phyloP scores from a whole-genome alignment of 2,329 filamentous ascomycete genomes.

The Colletotrichum cordylinicola region DNA sequence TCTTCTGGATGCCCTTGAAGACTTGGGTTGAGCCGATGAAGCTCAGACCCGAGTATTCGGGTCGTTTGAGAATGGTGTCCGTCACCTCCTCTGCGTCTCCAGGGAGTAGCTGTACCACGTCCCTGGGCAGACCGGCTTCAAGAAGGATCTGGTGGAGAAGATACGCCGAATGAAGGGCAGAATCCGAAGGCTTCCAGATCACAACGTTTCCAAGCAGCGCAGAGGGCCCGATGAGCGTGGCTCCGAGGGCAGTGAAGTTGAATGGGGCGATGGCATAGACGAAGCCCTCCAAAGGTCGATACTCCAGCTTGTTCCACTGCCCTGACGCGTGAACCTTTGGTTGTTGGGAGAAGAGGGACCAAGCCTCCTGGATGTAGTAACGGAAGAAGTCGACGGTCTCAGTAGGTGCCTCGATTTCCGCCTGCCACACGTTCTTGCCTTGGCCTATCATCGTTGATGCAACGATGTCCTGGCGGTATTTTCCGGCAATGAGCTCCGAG shows the following conservation, averaged over 20 bases:
- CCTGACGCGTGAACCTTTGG: slow-evolving; percentile 82
- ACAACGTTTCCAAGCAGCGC: slow-evolving; percentile 94
- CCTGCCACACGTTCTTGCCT: slow-evolving; percentile 98
- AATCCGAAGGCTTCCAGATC: slow-evolving; percentile 95
- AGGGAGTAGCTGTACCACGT: slow-evolving; percentile 93
- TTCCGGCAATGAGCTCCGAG: slow-evolving; percentile 85
- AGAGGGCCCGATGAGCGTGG: slow-evolving; percentile 82
- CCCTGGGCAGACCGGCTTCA: slow-evolving; percentile 86
- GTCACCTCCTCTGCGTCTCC: slow-evolving; percentile 88
- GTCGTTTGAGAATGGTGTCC: slow-evolving; percentile 75
- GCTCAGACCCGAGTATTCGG: slow-evolving; percentile 87
- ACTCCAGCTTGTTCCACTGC: slow-evolving; percentile 91
- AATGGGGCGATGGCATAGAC: slow-evolving; percentile 94
- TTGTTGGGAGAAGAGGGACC: slow-evolving; percentile 88
- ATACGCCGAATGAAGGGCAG: slow-evolving; percentile 90
- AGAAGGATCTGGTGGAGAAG: slow-evolving; percentile 88
- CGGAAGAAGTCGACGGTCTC: slow-evolving; percentile 92
- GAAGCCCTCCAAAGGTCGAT: slow-evolving; percentile 90
- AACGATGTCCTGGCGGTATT: slow-evolving; percentile 97
- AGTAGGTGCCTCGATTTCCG: slow-evolving; percentile 96
- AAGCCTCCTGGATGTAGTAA: slow-evolving; percentile 93
- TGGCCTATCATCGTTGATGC: slow-evolving; percentile 95
- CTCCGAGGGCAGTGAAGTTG: slow-evolving; percentile 96
- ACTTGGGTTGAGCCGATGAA: slow-evolving; percentile 94
- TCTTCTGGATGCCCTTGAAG: slow-evolving; percentile 86